Base-by-base conservation (phyloP, 139 green algal genomes). In the Ettlia oleoabundans region DNA sequence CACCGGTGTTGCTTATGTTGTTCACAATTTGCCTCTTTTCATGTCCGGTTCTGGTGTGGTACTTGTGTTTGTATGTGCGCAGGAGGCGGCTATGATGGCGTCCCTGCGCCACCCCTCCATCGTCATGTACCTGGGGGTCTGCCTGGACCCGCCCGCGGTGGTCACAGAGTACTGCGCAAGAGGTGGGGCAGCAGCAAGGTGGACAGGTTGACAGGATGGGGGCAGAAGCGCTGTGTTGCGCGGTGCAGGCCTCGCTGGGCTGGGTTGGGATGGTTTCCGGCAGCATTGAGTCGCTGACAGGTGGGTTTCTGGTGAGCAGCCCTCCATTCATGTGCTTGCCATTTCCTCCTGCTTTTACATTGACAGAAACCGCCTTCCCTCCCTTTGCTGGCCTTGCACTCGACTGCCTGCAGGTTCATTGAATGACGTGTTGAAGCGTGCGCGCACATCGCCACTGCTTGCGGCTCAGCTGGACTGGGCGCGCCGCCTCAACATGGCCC, bases 51-150 rank as follows among this genome's bases (percentile, higher is more conserved):
- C n/a, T n/a, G n/a, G n/a, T n/a, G n/a, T n/a, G n/a, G n/a, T n/a
- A n/a, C n/a, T n/a, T n/a, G n/a, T n/a, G n/a, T n/a, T n/a, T n/a
- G n/a, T 58, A 10, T 40, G 37, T 13, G 55, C 30, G 30, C 68
- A 88, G 85, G 91, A 94, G 86, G 90, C 89, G 2, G 78, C 79
- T 5, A 85, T 85, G 66, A 85, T 85, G 80, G 80, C 69, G 32
- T 53, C 43, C 70, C 55, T 85, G 69, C 70, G 88, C n/a, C 89
- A 93, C 64, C 90, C 88, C 30, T 93, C 92, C 70, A 84, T 94
- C 24, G 87, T 94, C 42, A 84, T 92, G 78, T 79, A 79, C 86
- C 86, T 94, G 73, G 81, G 81, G 4, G 69, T 86, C n/a, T 81
- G 69, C 65, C 67, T 84, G 61, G 69, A 84, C 47, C 82, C 82